A percentile compares a stretch with the other conserved stretches of the same genome.
These are phyloP conservation scores for Xerocomus nothofagi DNA, from an alignment of 1,284 basidiomycete species.

Conservation along the genomic window DNA sequence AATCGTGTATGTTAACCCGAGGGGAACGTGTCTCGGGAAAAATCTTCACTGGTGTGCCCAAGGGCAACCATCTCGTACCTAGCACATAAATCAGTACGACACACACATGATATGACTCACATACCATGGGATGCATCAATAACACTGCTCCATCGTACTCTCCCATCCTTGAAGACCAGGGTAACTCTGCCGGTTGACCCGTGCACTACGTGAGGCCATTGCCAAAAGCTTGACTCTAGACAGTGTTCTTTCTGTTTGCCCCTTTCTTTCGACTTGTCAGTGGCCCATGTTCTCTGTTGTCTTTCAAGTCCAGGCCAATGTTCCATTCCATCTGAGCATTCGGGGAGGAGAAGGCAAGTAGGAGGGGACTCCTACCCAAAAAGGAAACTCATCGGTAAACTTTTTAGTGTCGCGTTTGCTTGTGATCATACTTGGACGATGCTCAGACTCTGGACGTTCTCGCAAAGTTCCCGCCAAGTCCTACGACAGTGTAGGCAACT, in stretches of 20 bases:
- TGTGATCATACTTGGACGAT: slow-evolving; percentile 36
- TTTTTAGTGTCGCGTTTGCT: not conserved
- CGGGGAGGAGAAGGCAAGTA: not conserved
- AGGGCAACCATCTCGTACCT: slow-evolving; percentile 26
- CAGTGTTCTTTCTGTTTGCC: slow-evolving; percentile 21
- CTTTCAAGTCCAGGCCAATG: slow-evolving; percentile 58
- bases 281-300: slow-evolving; percentile 10
- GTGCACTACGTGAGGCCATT: slow-evolving; percentile 54
- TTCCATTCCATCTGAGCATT: slow-evolving; percentile 63
- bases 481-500: slow-evolving; percentile 39
- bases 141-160: slow-evolving; percentile 55
- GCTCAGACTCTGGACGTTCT: slow-evolving; percentile 52
- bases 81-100: slow-evolving; percentile 6
- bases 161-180: slow-evolving; percentile 44
- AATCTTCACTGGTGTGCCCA: slow-evolving; percentile 40
- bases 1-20: slow-evolving; percentile 30
- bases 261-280: slow-evolving; percentile 16
- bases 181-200: slow-evolving; percentile 57
- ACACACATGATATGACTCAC: slow-evolving; percentile 6
- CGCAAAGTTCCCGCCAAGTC: slow-evolving; percentile 36
- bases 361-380: slow-evolving; percentile 4
- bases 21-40: slow-evolving; percentile 57
- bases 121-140: slow-evolving; percentile 28
- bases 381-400: slow-evolving; percentile 19
- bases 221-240: slow-evolving; percentile 24